These are phyloP conservation scores for Xylaria acuta DNA, from an alignment of 495 filamentous ascomycete genomes.

Conservation along the genomic window DNA sequence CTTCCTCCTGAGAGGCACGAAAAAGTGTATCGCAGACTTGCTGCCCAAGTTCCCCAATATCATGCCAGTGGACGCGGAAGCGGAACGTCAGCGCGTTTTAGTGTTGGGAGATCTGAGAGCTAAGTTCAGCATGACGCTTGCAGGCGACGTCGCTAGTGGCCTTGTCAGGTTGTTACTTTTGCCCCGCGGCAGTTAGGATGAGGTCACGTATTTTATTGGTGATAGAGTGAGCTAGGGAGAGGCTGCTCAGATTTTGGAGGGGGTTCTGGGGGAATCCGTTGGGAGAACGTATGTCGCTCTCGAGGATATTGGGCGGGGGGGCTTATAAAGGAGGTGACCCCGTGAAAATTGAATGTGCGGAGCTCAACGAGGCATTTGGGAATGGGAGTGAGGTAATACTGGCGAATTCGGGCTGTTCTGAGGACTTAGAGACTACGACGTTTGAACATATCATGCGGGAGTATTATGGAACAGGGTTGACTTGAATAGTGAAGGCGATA, in stretches of 20 bases:
- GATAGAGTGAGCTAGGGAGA: slow-evolving; percentile 6
- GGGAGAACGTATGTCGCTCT: neutral
- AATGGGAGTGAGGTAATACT: neutral
- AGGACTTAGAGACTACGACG: neutral
- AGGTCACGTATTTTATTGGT: slow-evolving; percentile 1
- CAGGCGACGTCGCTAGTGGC: neutral
- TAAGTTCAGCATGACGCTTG: neutral
- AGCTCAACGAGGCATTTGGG: slow-evolving; percentile 1
- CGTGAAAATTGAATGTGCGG: neutral
- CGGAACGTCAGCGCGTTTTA: neutral
- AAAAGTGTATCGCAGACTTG: neutral
- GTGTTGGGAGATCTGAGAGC: neutral
- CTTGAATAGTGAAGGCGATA: neutral
- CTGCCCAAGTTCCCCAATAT: neutral
- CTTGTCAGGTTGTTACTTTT: neutral
- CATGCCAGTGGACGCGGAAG: neutral
- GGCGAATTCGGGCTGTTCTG: neutral
- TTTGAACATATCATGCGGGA: neutral
- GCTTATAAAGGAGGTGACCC: neutral
- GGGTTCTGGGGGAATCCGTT: neutral
- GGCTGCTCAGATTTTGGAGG: neutral
- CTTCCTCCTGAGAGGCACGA: too few relatives aligned
- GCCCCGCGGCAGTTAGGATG: neutral
- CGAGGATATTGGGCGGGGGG: neutral
- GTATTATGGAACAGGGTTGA: neutral